phyloP scores from a whole-genome alignment of 2,329 filamentous ascomycete species.

The Ascochyta lentis region DNA sequence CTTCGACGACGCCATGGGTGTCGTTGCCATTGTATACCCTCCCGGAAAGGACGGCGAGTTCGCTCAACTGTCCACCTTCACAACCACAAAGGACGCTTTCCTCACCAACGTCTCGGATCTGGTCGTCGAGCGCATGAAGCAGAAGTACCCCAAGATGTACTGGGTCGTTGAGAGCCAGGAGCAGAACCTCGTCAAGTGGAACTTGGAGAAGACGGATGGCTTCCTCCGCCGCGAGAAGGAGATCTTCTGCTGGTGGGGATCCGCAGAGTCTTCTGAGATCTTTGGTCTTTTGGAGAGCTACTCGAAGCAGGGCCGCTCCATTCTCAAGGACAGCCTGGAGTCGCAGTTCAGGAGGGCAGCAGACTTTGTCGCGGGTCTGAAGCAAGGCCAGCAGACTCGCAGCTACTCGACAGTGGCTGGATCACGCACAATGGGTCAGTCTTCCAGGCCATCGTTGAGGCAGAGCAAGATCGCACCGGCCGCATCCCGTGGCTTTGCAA shows the following conservation, averaged over 20 bases:
- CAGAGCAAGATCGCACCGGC: conserved; percentile 43
- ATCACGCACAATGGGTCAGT: conserved; percentile 42
- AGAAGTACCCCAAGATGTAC: conserved; percentile 86
- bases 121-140: conserved; percentile 90
- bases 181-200: conserved; percentile 91
- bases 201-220: conserved; percentile 95
- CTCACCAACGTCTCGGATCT: conserved; percentile 94
- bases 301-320: conserved; percentile 78
- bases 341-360: conserved; percentile 82
- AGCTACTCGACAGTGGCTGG: conserved; percentile 64
- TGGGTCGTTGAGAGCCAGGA: conserved; percentile 98
- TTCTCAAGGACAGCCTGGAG: conserved; percentile 90
- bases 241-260: conserved; percentile 95
- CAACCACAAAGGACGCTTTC: conserved; percentile 94
- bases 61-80: conserved; percentile 86
- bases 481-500: conserved; percentile 61
- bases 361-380: conserved; percentile 68
- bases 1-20: conserved; percentile 93
- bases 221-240: conserved; percentile 85
- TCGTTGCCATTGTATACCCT: conserved; percentile 85
- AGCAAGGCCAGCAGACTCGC: conserved; percentile 68
- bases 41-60: conserved; percentile 69
- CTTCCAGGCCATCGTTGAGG: conserved; percentile 36
- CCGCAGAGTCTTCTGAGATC: conserved; percentile 81
- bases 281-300: conserved; percentile 86